Evolutionary conservation across 805 yeast genomes (phyloP), one percentile per base, ranked within the genome.

Genomic region (Pichia eremophila): DNA sequence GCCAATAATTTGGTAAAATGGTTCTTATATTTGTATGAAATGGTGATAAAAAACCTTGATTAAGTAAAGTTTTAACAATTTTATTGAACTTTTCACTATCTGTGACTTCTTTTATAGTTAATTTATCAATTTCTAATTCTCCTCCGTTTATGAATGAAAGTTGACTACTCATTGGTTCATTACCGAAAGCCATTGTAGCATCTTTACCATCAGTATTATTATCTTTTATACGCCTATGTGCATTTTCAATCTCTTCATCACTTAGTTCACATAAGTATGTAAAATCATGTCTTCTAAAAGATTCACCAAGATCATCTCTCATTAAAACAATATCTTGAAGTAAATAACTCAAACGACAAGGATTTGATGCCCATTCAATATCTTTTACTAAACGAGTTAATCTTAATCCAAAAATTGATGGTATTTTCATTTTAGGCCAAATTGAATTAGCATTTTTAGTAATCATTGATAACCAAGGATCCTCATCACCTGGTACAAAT

Each of bases 21-120:
- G 95, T 85, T 51, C 86, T 74, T 28, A 77, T 66, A 22, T 70
- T 64, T 18, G 70, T 64, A 2, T 79, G 67, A 58, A 90, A 88
- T 12, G 99, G 99, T 32, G 93, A 84, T 41, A 93, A 62, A 58
- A 79, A 84, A 0, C 93, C 93, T 65, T 93, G 99, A 58, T 87
- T 95, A 12, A 93, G 64, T 0, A 93, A 51, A 0, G 97, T 89
- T 53, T 85, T 82, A 17, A 84, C 86, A 2, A 89, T 64, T 57
- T 83, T 82, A 52, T 87, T 72, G 0, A 88, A 78, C 60, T 82
- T 85, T 39, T 67, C 65, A 3, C 76, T 62, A 44, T 76, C 77
- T 6, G 77, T 62, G 0, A 81, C 53, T 14, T 61, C 68, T 28
- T 69, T 55, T 29, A 40, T 52, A 1, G 59, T 41, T 11, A 64